These are phyloP conservation scores for Leccinum uliginosum DNA, from an alignment of 768 basidiomycete genomes.

Conservation along the genomic window DNA sequence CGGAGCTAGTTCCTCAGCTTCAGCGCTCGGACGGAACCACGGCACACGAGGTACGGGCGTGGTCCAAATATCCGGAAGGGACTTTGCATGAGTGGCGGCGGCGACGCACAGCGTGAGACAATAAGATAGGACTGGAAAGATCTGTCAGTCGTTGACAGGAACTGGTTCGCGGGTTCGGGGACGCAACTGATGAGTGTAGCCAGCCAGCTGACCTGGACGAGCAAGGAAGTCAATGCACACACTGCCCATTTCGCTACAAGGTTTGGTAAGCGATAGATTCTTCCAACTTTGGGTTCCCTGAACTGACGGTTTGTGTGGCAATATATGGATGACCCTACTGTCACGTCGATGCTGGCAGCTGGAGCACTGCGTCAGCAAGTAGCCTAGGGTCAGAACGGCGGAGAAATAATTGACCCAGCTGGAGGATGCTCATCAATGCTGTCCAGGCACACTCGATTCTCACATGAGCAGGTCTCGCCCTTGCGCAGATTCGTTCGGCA, in stretches of 20 bases:
- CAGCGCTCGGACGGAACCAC: conserved; percentile 46
- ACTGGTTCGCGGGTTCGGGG: neutral
- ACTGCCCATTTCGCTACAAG: conserved; percentile 36
- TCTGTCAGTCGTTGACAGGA: neutral
- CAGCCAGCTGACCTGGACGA: conserved; percentile 48
- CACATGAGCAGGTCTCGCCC: conserved; percentile 38
- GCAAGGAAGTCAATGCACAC: conserved; percentile 45
- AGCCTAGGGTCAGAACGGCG: neutral
- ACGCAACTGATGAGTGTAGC: conserved; percentile 46
- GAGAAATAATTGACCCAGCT: conserved; percentile 31
- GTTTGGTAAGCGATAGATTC: conserved; percentile 1
- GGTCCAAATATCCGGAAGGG: conserved; percentile 49
- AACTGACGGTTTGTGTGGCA: conserved; percentile 35
- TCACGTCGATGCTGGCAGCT: conserved; percentile 49
- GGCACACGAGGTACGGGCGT: conserved; percentile 46
- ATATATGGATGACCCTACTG: conserved; percentile 38
- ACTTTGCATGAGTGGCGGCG: conserved; percentile 40
- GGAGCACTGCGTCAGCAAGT: neutral
- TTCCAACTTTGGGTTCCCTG: neutral
- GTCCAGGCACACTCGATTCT: conserved; percentile 57
- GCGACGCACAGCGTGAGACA: conserved; percentile 50
- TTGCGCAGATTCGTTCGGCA: conserved; percentile 34
- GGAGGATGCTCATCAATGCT: conserved; percentile 41
- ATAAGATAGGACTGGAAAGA: conserved; percentile 44
- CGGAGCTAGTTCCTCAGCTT: conserved; percentile 1